phyloP scores from a whole-genome alignment of 2,329 filamentous ascomycete species.

The Cyphellophora attinorum region DNA sequence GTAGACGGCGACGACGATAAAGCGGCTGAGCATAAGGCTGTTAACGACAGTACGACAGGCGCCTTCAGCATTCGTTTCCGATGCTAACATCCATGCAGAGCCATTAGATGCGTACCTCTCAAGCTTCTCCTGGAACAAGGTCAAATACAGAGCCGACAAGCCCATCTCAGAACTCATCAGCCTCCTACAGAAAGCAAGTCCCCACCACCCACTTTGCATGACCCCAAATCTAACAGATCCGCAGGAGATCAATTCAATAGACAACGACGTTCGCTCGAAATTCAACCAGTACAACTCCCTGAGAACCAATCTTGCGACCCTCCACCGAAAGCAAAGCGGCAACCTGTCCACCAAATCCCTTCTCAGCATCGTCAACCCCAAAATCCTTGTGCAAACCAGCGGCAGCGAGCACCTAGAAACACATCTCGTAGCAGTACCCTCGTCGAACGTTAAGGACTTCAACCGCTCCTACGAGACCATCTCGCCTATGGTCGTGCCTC shows the following conservation, averaged over 20 bases:
- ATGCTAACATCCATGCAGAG: constrained; percentile 44
- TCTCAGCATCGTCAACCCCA: constrained; percentile 74
- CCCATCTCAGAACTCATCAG: constrained; percentile 79
- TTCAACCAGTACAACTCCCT: constrained; percentile 89
- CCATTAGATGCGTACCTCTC: constrained; percentile 90
- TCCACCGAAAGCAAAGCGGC: constrained; percentile 84
- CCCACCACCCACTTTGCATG: background rate
- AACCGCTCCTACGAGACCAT: constrained; percentile 81
- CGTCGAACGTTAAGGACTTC: constrained; percentile 74
- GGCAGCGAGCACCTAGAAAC: constrained; percentile 96
- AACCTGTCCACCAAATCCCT: constrained; percentile 93
- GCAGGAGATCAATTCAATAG: constrained; percentile 79
- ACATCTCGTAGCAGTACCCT: constrained; percentile 82
- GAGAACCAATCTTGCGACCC: constrained; percentile 70
- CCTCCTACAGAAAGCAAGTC: constrained; percentile 68
- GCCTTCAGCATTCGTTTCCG: constrained; percentile 5
- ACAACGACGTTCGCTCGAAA: constrained; percentile 92
- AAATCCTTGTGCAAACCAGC: constrained; percentile 56
- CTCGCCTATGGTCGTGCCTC: constrained; percentile 83
- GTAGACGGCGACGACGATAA: constrained; percentile 78
- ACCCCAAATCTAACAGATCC: constrained; percentile 1
- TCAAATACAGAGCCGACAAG: constrained; percentile 91
- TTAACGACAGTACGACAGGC: constrained; percentile 71
- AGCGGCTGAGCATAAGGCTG: constrained; percentile 76
- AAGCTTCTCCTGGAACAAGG: constrained; percentile 91